Evolutionary conservation across 1,284 basidiomycete genomes (phyloP).

Genomic region (Microbotryum saponariae): DNA sequence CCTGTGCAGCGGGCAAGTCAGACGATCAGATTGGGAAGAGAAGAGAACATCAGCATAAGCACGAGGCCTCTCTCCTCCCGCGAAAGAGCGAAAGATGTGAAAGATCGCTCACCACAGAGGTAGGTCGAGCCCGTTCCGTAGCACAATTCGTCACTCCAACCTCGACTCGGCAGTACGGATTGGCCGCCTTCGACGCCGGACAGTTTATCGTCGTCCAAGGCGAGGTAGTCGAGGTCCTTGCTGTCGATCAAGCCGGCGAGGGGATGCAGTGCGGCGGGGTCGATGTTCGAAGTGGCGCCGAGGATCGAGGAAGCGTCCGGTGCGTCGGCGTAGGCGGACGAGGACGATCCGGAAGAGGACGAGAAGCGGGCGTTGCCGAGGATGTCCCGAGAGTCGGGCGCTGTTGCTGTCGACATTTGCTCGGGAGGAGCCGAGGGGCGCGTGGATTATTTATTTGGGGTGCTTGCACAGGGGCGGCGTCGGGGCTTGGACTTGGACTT

Average conservation of each 20-base stretch:
- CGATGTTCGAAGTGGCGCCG: slow-evolving; percentile 59
- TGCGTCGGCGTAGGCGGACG: slow-evolving; percentile 49
- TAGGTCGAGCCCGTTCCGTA: slow-evolving; percentile 99
- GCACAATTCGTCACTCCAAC: slow-evolving; percentile 98
- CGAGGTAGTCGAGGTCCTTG: slow-evolving; percentile 74
- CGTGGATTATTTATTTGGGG: background rate
- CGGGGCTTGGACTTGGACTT: too few relatives aligned
- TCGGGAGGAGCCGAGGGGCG: background rate
- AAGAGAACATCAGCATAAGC: background rate
- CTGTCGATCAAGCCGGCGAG: slow-evolving; percentile 65
- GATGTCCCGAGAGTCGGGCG: slow-evolving; percentile 29
- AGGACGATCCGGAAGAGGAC: slow-evolving; percentile 16
- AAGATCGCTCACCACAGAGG: slow-evolving; percentile 69
- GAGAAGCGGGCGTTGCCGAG: slow-evolving; percentile 24
- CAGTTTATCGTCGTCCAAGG: slow-evolving; percentile 88
- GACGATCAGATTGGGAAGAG: slow-evolving; percentile 36
- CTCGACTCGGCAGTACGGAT: slow-evolving; percentile 82
- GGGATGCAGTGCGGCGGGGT: slow-evolving; percentile 82
- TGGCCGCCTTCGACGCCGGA: slow-evolving; percentile 73
- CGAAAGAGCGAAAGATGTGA: slow-evolving; percentile 10
- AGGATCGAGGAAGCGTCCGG: slow-evolving; percentile 76
- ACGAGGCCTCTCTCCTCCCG: background rate
- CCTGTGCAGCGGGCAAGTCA: slow-evolving; percentile 55
- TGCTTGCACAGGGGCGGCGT: background rate
- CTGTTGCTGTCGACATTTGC: slow-evolving; percentile 5